phyloP scores from a whole-genome alignment of 371 early-diverging fungal species.

The Dipsacomyces acuminosporus region DNA sequence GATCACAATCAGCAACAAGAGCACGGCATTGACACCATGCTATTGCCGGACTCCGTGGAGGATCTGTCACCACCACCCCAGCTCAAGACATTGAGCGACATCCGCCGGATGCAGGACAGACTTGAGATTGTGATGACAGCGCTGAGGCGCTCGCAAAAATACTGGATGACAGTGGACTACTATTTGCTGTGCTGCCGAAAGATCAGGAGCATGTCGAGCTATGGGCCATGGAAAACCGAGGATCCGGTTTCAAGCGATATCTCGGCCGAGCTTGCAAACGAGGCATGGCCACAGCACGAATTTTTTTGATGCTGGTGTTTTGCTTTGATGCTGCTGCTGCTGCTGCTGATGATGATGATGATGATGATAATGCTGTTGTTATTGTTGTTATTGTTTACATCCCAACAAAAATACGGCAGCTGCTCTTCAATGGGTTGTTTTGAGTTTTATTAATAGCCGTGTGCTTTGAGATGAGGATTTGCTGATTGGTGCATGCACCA shows the following conservation, averaged over 20 bases:
- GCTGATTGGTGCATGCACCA: too few relatives aligned
- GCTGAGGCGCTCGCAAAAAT: constrained; percentile 36
- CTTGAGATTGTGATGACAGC: constrained; percentile 42
- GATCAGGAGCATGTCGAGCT: constrained; percentile 34
- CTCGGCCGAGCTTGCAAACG: constrained; percentile 30
- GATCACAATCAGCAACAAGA: background rate
- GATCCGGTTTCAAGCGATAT: constrained; percentile 36
- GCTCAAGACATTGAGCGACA: constrained; percentile 34
- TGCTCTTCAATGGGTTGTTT: too few relatives aligned
- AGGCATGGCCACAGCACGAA: constrained; percentile 17
- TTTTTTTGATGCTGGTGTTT: too few relatives aligned
- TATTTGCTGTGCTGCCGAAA: constrained; percentile 42
- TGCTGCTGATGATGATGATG: too few relatives aligned
- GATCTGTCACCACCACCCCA: constrained; percentile 40
- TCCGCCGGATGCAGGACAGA: constrained; percentile 45
- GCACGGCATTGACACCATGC: background rate
- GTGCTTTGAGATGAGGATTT: too few relatives aligned
- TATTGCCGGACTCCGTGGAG: constrained; percentile 12
- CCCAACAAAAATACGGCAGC: too few relatives aligned
- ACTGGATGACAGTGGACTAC: constrained; percentile 44
- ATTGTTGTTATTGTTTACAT: too few relatives aligned
- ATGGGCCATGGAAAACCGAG: constrained; percentile 38
- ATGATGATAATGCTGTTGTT: too few relatives aligned
- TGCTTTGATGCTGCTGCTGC: background rate
- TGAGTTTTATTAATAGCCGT: too few relatives aligned